A percentile compares a stretch with the other conserved stretches of the same genome.
Evolutionary conservation across 805 yeast species (phyloP).

Genomic region (Teunomyces lycoperdinae): DNA sequence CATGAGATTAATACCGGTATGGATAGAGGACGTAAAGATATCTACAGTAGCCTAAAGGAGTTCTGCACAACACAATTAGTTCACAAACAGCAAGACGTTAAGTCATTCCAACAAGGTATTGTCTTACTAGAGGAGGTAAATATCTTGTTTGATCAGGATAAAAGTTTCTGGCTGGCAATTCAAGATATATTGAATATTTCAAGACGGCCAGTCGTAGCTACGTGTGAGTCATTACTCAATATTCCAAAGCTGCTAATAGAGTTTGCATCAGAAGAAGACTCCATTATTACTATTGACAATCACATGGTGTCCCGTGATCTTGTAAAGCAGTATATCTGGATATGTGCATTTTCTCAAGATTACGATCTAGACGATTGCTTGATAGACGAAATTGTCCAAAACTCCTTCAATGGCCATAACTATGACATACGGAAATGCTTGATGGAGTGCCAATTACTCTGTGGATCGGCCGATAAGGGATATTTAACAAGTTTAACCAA

Average conservation of each 20-base stretch:
- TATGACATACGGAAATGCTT: constrained; percentile 49
- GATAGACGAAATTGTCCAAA: constrained; percentile 24
- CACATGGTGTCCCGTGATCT: constrained; percentile 11
- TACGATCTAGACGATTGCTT: constrained; percentile 28
- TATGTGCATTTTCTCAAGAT: constrained; percentile 36
- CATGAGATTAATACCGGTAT: constrained; percentile 81
- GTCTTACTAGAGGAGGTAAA: constrained; percentile 87
- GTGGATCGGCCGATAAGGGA: constrained; percentile 11
- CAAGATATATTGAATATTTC: constrained; percentile 58
- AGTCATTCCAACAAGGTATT: constrained; percentile 54
- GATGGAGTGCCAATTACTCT: constrained; percentile 43
- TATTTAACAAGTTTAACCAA: background rate
- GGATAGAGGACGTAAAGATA: constrained; percentile 68
- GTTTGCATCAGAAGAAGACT: constrained; percentile 40
- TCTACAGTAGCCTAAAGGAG: constrained; percentile 64
- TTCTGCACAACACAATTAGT: constrained; percentile 82
- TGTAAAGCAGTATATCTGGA: constrained; percentile 38
- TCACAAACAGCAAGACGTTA: constrained; percentile 37
- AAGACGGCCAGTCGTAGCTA: constrained; percentile 67
- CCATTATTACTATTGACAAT: constrained; percentile 33
- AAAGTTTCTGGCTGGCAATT: constrained; percentile 75
- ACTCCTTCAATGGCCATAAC: constrained; percentile 15
- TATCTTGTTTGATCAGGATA: constrained; percentile 71
- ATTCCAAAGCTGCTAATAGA: constrained; percentile 51
- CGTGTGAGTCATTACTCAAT: constrained; percentile 50